Conservation (phyloP, 2,329 filamentous ascomycete genomes). For the Ascochyta pisi region DNA sequence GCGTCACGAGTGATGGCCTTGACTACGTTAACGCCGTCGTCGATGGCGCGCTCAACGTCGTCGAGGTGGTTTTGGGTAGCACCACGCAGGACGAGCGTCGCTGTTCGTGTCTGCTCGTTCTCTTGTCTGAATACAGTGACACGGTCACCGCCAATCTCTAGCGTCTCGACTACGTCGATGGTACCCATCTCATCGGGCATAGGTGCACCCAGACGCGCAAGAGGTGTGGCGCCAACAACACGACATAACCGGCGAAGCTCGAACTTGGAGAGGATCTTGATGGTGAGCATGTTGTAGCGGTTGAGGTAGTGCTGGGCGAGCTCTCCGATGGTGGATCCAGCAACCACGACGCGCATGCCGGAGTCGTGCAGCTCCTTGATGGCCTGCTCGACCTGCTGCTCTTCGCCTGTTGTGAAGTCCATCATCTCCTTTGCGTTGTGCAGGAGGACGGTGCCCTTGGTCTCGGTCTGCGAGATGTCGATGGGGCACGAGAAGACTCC, state of each 20-base stretch:
- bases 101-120: conserved; percentile 87
- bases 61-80: conserved; percentile 98
- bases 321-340: conserved; percentile 92
- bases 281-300: conserved; percentile 92
- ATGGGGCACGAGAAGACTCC: conserved; percentile 96
- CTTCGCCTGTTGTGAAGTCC: conserved; percentile 97
- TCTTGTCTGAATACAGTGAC: conserved; percentile 99
- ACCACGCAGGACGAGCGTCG: conserved; percentile 91
- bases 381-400: conserved; percentile 83
- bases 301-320: conserved; percentile 97
- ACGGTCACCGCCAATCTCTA: conserved; percentile 96
- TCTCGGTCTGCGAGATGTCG: conserved; percentile 95
- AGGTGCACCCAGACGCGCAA: conserved; percentile 91
- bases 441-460: conserved; percentile 95
- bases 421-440: conserved; percentile 99
- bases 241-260: conserved; percentile 94
- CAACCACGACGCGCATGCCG: conserved; percentile 88
- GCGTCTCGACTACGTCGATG: conserved; percentile 93
- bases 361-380: conserved; percentile 98
- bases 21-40: conserved; percentile 97
- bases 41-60: conserved; percentile 94
- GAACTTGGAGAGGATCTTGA: conserved; percentile 98
- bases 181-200: conserved; percentile 99
- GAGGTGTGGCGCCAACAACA: conserved; percentile 94
- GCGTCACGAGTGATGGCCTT: conserved; percentile 97